A percentile compares a stretch with the other conserved stretches of the same genome.
These are phyloP conservation scores for Clavariopsis aquatica DNA, from an alignment of 495 filamentous ascomycete species.

Conservation along the genomic window DNA sequence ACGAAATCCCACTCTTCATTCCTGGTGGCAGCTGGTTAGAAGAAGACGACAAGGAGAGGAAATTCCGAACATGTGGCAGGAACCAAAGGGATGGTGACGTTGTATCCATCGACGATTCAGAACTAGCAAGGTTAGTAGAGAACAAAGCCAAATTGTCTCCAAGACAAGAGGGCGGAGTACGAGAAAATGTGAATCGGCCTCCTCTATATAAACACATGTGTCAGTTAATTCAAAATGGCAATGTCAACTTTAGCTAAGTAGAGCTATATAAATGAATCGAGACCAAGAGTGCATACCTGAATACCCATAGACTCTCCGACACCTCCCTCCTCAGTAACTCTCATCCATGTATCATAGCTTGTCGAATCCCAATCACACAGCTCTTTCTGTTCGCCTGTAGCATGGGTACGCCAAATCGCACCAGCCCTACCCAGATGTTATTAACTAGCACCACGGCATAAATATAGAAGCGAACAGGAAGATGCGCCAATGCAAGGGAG, in stretches of 20 bases:
- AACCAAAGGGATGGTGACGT: slow-evolving; percentile 17
- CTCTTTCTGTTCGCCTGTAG: slow-evolving; percentile 8
- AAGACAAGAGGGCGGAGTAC: background rate
- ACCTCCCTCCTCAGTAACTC: background rate
- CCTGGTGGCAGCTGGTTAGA: background rate
- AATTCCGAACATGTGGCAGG: slow-evolving; percentile 9
- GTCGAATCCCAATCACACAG: slow-evolving; percentile 14
- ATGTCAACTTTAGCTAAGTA: background rate
- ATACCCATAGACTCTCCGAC: background rate
- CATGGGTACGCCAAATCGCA: slow-evolving; percentile 23
- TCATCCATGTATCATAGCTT: slow-evolving; percentile 13
- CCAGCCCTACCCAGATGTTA: slow-evolving; percentile 8
- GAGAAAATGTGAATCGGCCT: background rate
- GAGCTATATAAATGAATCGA: too few relatives aligned
- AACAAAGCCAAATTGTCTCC: too few relatives aligned
- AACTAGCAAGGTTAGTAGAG: too few relatives aligned
- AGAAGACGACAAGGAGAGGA: slow-evolving; percentile 13
- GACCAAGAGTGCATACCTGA: slow-evolving; percentile 14
- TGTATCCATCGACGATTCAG: too few relatives aligned
- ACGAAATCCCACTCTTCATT: background rate
- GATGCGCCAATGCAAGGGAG: too few relatives aligned
- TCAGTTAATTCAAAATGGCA: background rate
- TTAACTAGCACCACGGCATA: too few relatives aligned
- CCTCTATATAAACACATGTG: background rate
- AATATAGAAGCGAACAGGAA: too few relatives aligned